These are phyloP conservation scores for Botrytis aclada DNA, from an alignment of 2,329 filamentous ascomycete species.

Conservation along the genomic window DNA sequence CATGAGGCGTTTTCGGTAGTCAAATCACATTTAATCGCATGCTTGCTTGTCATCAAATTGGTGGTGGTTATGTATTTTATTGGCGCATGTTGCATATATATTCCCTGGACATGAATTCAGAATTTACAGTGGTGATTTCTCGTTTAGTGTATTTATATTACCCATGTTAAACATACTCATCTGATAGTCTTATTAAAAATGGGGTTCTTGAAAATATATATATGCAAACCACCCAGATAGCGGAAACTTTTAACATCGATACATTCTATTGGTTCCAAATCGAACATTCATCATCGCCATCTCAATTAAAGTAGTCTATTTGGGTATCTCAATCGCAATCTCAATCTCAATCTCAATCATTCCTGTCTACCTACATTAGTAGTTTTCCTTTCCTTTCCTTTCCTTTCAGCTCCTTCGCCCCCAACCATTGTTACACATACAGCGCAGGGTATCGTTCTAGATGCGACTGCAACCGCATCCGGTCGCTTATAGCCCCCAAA, in stretches of 20 bases:
- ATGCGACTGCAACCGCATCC: neutral
- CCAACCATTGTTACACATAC: neutral
- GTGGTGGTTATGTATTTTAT: neutral
- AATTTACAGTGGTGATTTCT: neutral
- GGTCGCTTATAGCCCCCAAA: neutral
- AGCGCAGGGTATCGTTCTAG: no score
- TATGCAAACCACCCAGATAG: neutral
- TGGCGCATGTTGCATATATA: neutral
- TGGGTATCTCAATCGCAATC: neutral
- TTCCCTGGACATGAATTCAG: neutral
- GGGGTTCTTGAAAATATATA: neutral
- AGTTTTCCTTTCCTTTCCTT: neutral
- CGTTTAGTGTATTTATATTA: neutral
- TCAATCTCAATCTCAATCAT: neutral
- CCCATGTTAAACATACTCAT: neutral
- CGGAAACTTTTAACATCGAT: neutral
- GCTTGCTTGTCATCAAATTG: neutral
- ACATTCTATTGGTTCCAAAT: no score
- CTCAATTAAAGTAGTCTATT: neutral
- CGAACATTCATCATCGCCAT: neutral
- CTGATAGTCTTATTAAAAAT: no score
- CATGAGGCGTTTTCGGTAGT: constrained; percentile 18
- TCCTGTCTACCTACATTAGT: neutral
- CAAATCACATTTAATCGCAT: neutral
- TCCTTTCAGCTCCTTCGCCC: neutral